Evolutionary conservation across 352 stramenopile species (phyloP).

Genomic region (Phytopythium ostracodes): DNA sequence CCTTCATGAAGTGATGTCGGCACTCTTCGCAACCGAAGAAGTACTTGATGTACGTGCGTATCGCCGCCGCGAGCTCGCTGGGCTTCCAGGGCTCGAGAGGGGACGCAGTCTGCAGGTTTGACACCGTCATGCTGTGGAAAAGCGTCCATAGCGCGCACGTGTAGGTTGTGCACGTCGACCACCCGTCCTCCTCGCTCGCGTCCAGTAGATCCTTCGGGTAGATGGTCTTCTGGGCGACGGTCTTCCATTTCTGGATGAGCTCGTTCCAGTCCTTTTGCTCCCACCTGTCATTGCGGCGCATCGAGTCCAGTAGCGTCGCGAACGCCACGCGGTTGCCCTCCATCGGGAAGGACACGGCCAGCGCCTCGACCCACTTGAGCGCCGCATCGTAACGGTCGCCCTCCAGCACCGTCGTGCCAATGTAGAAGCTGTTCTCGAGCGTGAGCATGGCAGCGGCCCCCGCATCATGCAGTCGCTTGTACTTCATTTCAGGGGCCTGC

Average conservation of each 20-base stretch:
- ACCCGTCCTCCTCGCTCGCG: slow-evolving; percentile 42
- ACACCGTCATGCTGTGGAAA: slow-evolving; percentile 73
- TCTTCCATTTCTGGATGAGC: slow-evolving; percentile 66
- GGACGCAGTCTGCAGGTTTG: slow-evolving; percentile 22
- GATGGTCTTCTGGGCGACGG: slow-evolving; percentile 28
- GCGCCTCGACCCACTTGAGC: slow-evolving; percentile 57
- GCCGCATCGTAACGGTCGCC: slow-evolving; percentile 59
- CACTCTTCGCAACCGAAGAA: slow-evolving; percentile 86
- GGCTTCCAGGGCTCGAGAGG: slow-evolving; percentile 35
- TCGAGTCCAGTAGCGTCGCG: slow-evolving; percentile 26
- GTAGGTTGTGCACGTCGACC: slow-evolving; percentile 65
- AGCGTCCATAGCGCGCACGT: slow-evolving; percentile 81
- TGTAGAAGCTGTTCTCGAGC: slow-evolving; percentile 73
- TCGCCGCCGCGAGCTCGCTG: slow-evolving; percentile 49
- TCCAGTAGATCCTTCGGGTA: slow-evolving; percentile 64
- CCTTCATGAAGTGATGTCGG: slow-evolving; percentile 60
- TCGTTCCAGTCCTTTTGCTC: slow-evolving; percentile 49
- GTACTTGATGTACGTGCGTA: slow-evolving; percentile 68
- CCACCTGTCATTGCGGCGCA: slow-evolving; percentile 46
- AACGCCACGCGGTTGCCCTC: slow-evolving; percentile 57
- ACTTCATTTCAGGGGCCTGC: slow-evolving; percentile 58
- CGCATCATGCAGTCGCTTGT: slow-evolving; percentile 60
- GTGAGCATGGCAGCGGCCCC: slow-evolving; percentile 61
- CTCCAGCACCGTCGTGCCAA: slow-evolving; percentile 54
- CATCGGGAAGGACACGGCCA: slow-evolving; percentile 59